These are phyloP conservation scores for Fusarium lateritium DNA, from an alignment of 2,329 filamentous ascomycete species.

Conservation along the genomic window DNA sequence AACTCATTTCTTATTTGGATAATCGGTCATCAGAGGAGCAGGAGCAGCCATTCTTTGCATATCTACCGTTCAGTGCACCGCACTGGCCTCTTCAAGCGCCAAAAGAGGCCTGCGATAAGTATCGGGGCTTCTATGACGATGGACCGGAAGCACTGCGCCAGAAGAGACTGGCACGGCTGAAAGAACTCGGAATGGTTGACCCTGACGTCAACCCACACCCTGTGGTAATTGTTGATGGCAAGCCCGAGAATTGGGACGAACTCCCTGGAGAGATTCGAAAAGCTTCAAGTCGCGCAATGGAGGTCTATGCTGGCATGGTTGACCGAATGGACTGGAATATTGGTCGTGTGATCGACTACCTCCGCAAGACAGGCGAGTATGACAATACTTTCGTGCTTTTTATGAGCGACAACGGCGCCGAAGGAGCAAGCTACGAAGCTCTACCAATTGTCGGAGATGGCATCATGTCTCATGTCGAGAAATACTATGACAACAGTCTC, in stretches of 20 bases:
- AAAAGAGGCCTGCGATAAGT: background rate
- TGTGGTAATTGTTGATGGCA: background rate
- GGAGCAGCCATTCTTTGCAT: conserved; percentile 3
- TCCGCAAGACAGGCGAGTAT: background rate
- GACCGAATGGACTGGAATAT: conserved; percentile 3
- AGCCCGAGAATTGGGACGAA: background rate
- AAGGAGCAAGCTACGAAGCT: conserved; percentile 2
- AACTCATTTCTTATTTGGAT: background rate
- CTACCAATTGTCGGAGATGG: background rate
- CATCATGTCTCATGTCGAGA: background rate
- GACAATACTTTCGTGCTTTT: background rate
- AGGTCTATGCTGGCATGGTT: conserved; percentile 1
- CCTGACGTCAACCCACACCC: background rate
- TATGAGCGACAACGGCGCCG: conserved; percentile 1
- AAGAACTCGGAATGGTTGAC: background rate
- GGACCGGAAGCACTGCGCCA: background rate
- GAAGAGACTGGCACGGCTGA: background rate
- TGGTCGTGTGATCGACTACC: background rate
- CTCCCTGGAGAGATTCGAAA: background rate
- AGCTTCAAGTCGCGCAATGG: background rate
- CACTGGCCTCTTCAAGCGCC: conserved; percentile 6
- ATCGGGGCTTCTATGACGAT: background rate
- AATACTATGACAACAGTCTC: conserved; percentile 2
- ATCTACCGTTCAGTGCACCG: conserved; percentile 5
- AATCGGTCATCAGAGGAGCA: background rate